These are phyloP conservation scores for Mycena rebaudengoi DNA, from an alignment of 768 basidiomycete species.

Conservation along the genomic window DNA sequence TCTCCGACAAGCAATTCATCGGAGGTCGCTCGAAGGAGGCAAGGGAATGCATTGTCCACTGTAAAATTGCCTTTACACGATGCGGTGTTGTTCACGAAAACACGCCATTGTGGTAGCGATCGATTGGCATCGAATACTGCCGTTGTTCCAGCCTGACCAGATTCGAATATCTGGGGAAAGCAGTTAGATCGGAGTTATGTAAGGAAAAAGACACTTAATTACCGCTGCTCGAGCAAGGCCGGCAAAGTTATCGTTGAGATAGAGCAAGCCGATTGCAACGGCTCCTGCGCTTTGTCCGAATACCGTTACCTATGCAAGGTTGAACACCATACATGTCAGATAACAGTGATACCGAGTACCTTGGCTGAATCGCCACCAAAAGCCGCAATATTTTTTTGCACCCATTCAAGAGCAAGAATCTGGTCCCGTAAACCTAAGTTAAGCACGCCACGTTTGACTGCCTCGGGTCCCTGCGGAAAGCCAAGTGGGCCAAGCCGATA, in stretches of 20 bases:
- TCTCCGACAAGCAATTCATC: neutral
- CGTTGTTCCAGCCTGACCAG: conserved; percentile 34
- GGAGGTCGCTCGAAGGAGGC: neutral
- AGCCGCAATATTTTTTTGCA: conserved; percentile 52
- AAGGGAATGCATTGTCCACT: neutral
- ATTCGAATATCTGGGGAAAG: conserved; percentile 12
- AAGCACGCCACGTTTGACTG: conserved; percentile 27
- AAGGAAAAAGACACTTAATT: too few relatives aligned
- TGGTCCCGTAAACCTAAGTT: conserved; percentile 42
- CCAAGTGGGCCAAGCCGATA: too few relatives aligned
- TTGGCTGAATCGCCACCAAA: conserved; percentile 43
- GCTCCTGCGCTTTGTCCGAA: neutral
- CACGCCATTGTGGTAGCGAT: neutral
- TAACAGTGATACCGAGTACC: conserved; percentile 26
- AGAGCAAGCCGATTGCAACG: neutral
- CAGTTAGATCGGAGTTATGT: neutral
- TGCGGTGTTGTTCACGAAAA: neutral
- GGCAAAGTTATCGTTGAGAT: neutral
- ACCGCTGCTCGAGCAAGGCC: neutral
- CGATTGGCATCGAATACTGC: conserved; percentile 10
- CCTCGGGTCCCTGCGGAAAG: too few relatives aligned
- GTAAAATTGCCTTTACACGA: neutral
- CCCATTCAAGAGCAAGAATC: conserved; percentile 41
- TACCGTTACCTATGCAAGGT: neutral
- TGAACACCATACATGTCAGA: too few relatives aligned